phyloP scores from a whole-genome alignment of 495 filamentous ascomycete genomes.

The Viridothelium virens region DNA sequence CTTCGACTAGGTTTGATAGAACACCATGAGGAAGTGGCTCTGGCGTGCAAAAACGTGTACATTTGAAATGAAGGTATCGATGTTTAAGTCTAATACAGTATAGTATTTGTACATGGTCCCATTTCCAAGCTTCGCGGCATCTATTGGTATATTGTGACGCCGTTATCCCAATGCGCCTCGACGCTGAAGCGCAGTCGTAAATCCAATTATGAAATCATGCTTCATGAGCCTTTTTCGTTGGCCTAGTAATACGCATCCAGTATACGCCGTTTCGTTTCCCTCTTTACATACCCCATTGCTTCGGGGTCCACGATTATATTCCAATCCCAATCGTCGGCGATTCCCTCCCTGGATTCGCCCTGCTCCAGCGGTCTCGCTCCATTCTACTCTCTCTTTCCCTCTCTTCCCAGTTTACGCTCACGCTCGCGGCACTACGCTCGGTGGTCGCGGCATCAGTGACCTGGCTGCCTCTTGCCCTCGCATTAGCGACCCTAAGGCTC shows the following conservation, averaged over 20 bases:
- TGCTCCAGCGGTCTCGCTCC: conserved; percentile 3
- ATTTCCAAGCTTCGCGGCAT: background rate
- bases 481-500: background rate
- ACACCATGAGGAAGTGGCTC: background rate
- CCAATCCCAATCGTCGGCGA: conserved; percentile 7
- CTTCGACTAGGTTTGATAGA: background rate
- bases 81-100: conserved; percentile 1
- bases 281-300: background rate
- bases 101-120: background rate
- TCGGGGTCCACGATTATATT: background rate
- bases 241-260: background rate
- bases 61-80: background rate
- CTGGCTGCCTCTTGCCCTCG: background rate
- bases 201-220: background rate
- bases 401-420: background rate
- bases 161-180: background rate
- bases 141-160: conserved; percentile 10
- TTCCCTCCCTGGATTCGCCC: conserved; percentile 9
- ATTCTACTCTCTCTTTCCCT: background rate
- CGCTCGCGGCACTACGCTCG: background rate
- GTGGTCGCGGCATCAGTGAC: background rate
- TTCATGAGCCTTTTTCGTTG: background rate
- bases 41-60: background rate
- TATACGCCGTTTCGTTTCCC: background rate
- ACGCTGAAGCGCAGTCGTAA: background rate